Conservation (phyloP, 177 flowering plant genomes). For the Telopea speciosissima region DNA sequence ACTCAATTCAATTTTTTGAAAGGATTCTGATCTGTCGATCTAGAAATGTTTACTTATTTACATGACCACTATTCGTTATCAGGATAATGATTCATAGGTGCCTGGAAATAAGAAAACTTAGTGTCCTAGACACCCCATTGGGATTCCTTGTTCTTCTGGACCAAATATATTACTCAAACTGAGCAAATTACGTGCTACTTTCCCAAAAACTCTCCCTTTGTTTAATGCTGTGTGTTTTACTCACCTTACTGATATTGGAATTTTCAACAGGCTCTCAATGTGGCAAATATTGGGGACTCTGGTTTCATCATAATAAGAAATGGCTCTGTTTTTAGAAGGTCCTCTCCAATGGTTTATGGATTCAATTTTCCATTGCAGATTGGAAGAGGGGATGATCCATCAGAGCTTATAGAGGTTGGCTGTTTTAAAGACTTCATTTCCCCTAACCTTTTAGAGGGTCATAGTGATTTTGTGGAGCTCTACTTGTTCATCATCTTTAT, state of each 20-base stretch:
- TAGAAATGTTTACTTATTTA: too few relatives aligned
- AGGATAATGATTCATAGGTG: neutral
- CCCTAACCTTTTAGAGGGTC: too few relatives aligned
- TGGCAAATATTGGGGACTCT: constrained; percentile 74
- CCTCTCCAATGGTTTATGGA: constrained; percentile 60
- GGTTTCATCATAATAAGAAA: constrained; percentile 67
- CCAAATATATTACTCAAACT: neutral
- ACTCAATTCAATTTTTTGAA: too few relatives aligned
- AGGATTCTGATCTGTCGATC: too few relatives aligned
- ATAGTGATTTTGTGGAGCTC: neutral
- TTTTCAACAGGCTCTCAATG: constrained; percentile 54
- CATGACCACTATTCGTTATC: too few relatives aligned
- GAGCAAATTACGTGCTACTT: neutral
- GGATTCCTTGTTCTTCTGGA: neutral
- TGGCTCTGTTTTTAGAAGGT: constrained; percentile 45
- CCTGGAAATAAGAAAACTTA: neutral
- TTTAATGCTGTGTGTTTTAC: neutral
- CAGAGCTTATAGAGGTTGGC: constrained; percentile 48
- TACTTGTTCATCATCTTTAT: neutral
- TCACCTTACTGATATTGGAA: neutral
- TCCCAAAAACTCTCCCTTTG: neutral
- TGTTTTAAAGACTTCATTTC: neutral
- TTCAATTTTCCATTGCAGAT: constrained; percentile 70
- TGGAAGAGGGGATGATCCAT: constrained; percentile 48
- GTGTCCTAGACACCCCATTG: neutral